Percentiles rank a stretch among this genome's conserved stretches.
These are phyloP conservation scores for Globisporangium alternatum DNA, from an alignment of 352 stramenopile species.

Conservation along the genomic window DNA sequence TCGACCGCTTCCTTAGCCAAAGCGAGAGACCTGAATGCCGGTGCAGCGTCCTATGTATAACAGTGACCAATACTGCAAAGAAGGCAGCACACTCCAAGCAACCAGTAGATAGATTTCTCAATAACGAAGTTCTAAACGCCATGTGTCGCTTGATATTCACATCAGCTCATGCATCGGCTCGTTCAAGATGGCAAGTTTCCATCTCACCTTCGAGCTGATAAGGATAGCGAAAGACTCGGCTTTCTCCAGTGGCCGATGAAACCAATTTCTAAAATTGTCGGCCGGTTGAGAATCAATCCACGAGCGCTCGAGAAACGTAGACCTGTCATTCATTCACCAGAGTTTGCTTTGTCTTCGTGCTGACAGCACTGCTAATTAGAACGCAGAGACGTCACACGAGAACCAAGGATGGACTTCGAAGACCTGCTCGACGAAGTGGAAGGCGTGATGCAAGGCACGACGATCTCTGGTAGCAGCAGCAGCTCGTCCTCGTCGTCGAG, in stretches of 20 bases:
- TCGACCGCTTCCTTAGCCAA: conserved; percentile 10
- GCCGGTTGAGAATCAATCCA: neutral
- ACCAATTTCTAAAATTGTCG: conserved; percentile 1
- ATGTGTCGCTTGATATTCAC: neutral
- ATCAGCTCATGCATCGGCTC: neutral
- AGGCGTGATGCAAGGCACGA: conserved; percentile 43
- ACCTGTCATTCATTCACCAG: too few species aligned
- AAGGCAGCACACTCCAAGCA: neutral
- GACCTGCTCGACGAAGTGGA: conserved; percentile 75
- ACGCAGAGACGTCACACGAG: neutral
- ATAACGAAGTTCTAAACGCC: neutral
- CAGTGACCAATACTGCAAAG: neutral
- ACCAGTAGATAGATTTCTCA: neutral
- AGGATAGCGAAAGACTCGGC: neutral
- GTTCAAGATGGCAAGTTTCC: neutral
- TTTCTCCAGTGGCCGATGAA: neutral
- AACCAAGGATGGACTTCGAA: conserved; percentile 56
- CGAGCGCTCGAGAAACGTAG: too few species aligned
- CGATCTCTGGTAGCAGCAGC: neutral
- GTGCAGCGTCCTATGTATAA: conserved; percentile 13
- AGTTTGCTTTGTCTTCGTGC: too few species aligned
- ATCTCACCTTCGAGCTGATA: neutral
- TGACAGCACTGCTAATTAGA: too few species aligned
- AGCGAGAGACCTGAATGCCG: conserved; percentile 9
- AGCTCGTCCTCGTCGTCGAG: neutral